Evolutionary conservation across 2,329 filamentous ascomycete species (phyloP).

Genomic region (Aureobasidium uvarum): DNA sequence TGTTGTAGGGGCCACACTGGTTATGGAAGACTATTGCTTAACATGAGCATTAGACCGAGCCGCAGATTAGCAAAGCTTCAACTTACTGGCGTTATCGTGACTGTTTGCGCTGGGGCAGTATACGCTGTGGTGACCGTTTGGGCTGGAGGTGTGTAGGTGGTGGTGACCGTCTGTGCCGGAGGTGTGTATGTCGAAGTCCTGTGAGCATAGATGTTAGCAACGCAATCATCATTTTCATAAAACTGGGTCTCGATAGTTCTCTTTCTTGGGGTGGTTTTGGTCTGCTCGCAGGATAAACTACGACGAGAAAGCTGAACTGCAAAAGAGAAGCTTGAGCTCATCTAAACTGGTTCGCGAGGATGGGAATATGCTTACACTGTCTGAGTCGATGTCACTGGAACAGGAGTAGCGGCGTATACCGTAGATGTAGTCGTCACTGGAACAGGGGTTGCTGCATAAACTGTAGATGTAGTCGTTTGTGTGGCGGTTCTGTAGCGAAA

Average conservation of each 20-base stretch:
- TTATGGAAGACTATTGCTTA: constrained; percentile 12
- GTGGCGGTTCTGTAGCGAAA: not conserved
- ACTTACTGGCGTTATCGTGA: constrained; percentile 16
- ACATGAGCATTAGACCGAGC: constrained; percentile 16
- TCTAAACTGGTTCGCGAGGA: too few species aligned
- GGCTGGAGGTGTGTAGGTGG: not conserved
- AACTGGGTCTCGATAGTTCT: too few species aligned
- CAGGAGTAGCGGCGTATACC: too few species aligned
- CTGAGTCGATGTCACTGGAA: not conserved
- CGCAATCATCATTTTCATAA: too few species aligned
- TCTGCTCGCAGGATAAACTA: too few species aligned
- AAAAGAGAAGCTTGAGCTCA: too few species aligned
- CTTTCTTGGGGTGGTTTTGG: not conserved
- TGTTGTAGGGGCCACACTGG: not conserved
- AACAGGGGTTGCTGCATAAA: too few species aligned
- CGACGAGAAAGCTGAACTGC: too few species aligned
- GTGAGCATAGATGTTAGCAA: not conserved
- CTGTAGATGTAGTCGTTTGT: not conserved
- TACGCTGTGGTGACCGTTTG: not conserved
- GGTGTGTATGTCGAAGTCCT: not conserved
- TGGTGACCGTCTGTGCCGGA: not conserved
- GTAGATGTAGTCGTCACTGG: too few species aligned
- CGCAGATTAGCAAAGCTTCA: not conserved
- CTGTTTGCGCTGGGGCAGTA: not conserved
- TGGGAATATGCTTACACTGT: not conserved